Evolutionary conservation across 1,284 basidiomycete genomes (phyloP), one percentile per base, ranked within the genome.

Genomic region (Pyrrhoderma noxium): DNA sequence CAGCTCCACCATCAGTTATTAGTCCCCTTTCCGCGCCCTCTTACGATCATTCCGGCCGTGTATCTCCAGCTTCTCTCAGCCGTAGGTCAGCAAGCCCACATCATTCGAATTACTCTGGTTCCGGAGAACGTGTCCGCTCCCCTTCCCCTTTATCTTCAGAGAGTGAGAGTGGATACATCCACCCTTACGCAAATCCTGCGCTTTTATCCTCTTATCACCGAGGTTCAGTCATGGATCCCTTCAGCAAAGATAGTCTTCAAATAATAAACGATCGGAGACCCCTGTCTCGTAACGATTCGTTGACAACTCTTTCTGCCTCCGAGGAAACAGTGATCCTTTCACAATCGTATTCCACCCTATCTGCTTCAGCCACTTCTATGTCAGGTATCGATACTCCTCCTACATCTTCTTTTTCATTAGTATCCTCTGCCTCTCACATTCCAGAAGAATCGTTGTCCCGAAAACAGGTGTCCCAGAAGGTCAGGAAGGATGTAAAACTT

Each of bases 121-220:
- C 51, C 35, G 14, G 25, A 13, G 16, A 37, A 47, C 21, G 55
- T 37, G 43, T 49, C 39, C 53, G 47, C 27, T 55, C 59, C 27
- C 52, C 53, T 48, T 52, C 55, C 21, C 56, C 44, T n/a, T 44
- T 55, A 55, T 51, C 54, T 51, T 53, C 27, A 40, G 59, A 47
- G 59, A 65, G 65, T 35, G 51, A 45, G 8, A 55, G 61, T 23
- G 60, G 59, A 5, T 69, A 64, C 45, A 61, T 73, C 37, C 85
- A 88, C 65, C 86, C 86, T 36, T 89, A 87, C 61, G 86, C 85
- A 49, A 86, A 88, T 58, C 84, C 86, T 5, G 81, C 86, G 54
- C 67, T 82, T 53, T 57, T 66, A 53, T 36, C 60, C 11, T 42
- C 49, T 3, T 57, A 57, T 25, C 49, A 59, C 39, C 49, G 54